Percentiles rank a stretch among this genome's conserved stretches.
phyloP scores from a whole-genome alignment of 306 rosid genomes.

The Trichosanthes cucumerina region DNA sequence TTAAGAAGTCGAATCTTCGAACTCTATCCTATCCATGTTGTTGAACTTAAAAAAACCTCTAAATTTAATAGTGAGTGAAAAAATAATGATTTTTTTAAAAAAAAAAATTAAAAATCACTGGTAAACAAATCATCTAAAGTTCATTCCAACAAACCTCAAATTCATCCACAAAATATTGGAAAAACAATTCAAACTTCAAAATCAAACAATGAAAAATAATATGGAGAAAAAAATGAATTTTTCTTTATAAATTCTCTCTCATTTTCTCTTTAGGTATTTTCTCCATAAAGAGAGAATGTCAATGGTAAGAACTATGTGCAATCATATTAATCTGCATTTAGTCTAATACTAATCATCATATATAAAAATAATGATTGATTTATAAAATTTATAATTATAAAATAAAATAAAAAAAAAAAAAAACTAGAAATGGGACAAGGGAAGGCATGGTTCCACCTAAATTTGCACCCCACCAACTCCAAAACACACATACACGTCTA shows the following conservation, averaged over 20 bases:
- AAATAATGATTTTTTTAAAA: too few relatives aligned
- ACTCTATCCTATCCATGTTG: too few relatives aligned
- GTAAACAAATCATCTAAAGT: too few relatives aligned
- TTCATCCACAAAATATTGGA: neutral
- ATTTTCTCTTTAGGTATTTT: neutral
- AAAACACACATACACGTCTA: neutral
- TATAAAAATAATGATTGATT: neutral
- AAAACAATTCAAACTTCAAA: neutral
- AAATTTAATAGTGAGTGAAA: too few relatives aligned
- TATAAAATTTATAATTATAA: neutral
- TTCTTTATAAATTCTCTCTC: neutral
- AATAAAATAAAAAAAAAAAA: neutral
- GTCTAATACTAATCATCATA: neutral
- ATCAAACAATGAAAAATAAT: neutral
- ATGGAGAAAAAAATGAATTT: neutral
- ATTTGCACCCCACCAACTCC: slow-evolving; percentile 9
- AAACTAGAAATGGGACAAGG: neutral
- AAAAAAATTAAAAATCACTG: too few relatives aligned
- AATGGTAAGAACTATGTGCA: neutral
- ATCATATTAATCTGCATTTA: neutral
- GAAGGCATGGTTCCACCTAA: slow-evolving; percentile 8
- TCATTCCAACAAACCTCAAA: too few relatives aligned
- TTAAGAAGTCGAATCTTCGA: too few relatives aligned
- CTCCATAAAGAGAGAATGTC: neutral
- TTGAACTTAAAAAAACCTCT: too few relatives aligned